These are phyloP conservation scores for Coniochaeta sp. DNA, from an alignment of 2,329 filamentous ascomycete species.

Conservation along the genomic window DNA sequence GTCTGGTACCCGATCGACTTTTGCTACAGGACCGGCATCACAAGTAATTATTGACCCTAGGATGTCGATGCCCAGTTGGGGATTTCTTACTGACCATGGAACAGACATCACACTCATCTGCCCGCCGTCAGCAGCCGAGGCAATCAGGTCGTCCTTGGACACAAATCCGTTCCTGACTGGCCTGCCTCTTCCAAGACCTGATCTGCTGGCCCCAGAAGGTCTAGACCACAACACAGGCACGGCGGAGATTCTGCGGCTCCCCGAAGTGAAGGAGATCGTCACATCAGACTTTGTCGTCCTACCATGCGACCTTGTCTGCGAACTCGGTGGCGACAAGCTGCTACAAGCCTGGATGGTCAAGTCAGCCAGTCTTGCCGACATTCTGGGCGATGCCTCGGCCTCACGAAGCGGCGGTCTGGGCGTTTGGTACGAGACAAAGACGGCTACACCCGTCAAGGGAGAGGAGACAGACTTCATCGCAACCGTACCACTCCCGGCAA, in stretches of 20 bases:
- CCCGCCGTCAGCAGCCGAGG: conserved; percentile 57
- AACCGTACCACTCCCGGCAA: conserved; percentile 58
- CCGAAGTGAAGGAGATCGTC: conserved; percentile 72
- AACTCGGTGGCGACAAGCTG: conserved; percentile 74
- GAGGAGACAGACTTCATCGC: conserved; percentile 92
- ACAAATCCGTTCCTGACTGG: conserved; percentile 73
- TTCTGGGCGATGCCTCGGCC: conserved; percentile 41
- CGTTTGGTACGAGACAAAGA: conserved; percentile 85
- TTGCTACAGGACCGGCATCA: conserved; percentile 74
- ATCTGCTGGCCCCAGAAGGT: conserved; percentile 67
- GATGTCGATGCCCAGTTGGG: not conserved
- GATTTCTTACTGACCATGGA: not conserved
- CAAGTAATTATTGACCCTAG: conserved; percentile 40
- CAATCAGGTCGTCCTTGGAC: conserved; percentile 63
- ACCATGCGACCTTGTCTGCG: conserved; percentile 89
- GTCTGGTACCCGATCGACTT: conserved; percentile 86
- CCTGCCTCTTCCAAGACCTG: conserved; percentile 65
- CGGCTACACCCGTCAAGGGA: conserved; percentile 69
- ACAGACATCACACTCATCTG: conserved; percentile 57
- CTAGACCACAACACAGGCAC: conserved; percentile 83
- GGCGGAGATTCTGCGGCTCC: conserved; percentile 77
- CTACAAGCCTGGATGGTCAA: conserved; percentile 90
- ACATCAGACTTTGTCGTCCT: conserved; percentile 83
- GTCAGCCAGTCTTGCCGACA: conserved; percentile 60
- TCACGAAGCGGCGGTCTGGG: conserved; percentile 67